Conservation (phyloP, 257 asterid species). For the Lithospermum erythrorhizon region DNA sequence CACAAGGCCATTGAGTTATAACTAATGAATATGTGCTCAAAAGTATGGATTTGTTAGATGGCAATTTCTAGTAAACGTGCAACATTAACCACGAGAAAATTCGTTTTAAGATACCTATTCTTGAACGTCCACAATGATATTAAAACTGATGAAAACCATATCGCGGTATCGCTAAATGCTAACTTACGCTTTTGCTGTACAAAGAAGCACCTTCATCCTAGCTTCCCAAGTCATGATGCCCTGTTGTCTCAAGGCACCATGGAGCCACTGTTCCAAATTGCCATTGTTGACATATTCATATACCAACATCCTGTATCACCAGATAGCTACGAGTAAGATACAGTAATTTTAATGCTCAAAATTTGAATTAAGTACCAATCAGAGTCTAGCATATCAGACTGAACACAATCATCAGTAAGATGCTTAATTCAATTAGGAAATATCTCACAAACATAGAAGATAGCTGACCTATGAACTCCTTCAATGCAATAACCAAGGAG, state of each 20-base stretch:
- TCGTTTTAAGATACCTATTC: neutral
- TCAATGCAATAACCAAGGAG: constrained; percentile 97
- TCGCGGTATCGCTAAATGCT: constrained; percentile 2
- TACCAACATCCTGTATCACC: constrained; percentile 62
- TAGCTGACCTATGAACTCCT: constrained; percentile 81
- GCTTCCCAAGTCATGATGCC: constrained; percentile 93
- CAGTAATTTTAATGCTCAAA: neutral
- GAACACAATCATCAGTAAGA: too few species aligned
- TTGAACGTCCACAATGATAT: neutral
- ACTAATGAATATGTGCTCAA: neutral
- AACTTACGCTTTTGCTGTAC: constrained; percentile 96
- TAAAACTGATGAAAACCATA: neutral
- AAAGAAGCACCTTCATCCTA: constrained; percentile 86
- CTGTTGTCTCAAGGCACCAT: constrained; percentile 80
- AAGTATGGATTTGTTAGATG: too few species aligned
- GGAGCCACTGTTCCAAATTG: constrained; percentile 96
- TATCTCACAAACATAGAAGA: neutral
- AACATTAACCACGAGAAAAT: neutral
- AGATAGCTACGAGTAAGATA: neutral
- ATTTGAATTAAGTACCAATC: neutral
- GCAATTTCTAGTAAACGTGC: neutral
- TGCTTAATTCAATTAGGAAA: too few species aligned
- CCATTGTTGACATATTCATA: constrained; percentile 94
- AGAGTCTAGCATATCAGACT: neutral
- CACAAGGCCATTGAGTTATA: neutral